These are phyloP conservation scores for Ceratobasidium sp. DNA, from an alignment of 1,284 basidiomycete species.

Conservation along the genomic window DNA sequence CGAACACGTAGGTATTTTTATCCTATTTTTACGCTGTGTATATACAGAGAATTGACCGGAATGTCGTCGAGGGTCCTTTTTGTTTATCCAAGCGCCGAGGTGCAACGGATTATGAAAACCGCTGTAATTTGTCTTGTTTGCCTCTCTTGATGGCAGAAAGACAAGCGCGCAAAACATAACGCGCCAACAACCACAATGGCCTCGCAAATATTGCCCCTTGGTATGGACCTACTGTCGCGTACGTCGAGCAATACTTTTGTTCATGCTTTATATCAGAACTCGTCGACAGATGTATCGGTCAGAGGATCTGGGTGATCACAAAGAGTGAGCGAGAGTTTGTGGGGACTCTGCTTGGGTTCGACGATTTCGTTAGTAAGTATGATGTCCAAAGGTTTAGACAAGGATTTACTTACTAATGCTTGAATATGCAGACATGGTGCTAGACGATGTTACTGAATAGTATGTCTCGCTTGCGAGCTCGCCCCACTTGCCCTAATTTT, in stretches of 20 bases:
- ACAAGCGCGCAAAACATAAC: slow-evolving; percentile 10
- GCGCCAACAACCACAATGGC: slow-evolving; percentile 59
- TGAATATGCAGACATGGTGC: slow-evolving; percentile 86
- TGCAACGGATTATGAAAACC: too few species aligned
- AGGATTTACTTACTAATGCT: background rate
- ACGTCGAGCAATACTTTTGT: slow-evolving; percentile 53
- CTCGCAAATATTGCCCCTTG: slow-evolving; percentile 71
- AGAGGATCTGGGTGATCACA: slow-evolving; percentile 96
- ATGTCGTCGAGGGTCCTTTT: too few species aligned
- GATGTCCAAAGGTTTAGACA: background rate
- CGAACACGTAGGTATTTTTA: too few species aligned
- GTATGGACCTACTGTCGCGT: slow-evolving; percentile 38
- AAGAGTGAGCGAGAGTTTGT: slow-evolving; percentile 96
- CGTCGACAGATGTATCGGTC: slow-evolving; percentile 95
- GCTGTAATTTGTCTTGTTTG: background rate
- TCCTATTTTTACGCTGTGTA: too few species aligned
- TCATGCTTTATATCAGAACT: slow-evolving; percentile 66
- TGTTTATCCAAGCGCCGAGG: too few species aligned
- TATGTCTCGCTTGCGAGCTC: slow-evolving; percentile 58
- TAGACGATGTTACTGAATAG: slow-evolving; percentile 98
- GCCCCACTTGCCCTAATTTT: slow-evolving; percentile 13
- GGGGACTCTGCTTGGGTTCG: slow-evolving; percentile 95
- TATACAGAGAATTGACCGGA: too few species aligned
- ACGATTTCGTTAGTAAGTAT: slow-evolving; percentile 98
- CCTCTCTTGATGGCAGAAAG: slow-evolving; percentile 7